Base-by-base conservation (phyloP, 805 yeast species). In the Blastobotrys terrestris region DNA sequence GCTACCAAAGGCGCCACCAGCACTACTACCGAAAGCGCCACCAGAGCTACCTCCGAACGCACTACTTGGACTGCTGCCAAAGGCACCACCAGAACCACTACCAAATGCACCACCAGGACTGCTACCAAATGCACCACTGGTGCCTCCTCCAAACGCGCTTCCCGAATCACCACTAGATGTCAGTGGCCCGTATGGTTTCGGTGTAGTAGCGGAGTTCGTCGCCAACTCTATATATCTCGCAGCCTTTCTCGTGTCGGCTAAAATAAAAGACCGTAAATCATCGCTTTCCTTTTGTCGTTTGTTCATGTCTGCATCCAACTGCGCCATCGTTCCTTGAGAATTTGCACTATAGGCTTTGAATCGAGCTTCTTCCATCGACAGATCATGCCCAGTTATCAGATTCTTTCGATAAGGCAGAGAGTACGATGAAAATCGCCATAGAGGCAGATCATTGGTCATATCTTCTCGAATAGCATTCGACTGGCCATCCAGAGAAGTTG, bases 201-300 rank as follows among this genome's bases (percentile, higher is more conserved):
- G 39, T 13, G 19, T 20, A 13, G 50, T 15, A 1, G 43, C 35
- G 2, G 51, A 48, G 42, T 64, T 64, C 1, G 77, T 73, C 3
- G 77, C 68, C 18, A 72, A 58, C 54, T 83, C 85, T n/a, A 76
- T 62, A 62, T 75, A 82, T 48, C 85, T 70, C 0, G 83, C 84
- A 4, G 84, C 85, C 58, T 74, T 72, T 19, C 68, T 67, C 1
- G 78, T 63, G 52, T 78, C 76, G 0, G 63, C 65, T 7, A 60
- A 61, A 2, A 81, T 48, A 44, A 67, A 71, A 0, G 65, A 52
- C 1, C 75, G 53, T 54, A 80, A 75, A 45, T 66, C 67, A 39
- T 67, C 64, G 78, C 77, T 75, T 57, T 82, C 85, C 13, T 66
- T 63, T 18, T 65, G 66, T 60, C 85, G 68, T 15, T 26, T 5